phyloP scores from a whole-genome alignment of 805 yeast species.

The Candida wancherniae region DNA sequence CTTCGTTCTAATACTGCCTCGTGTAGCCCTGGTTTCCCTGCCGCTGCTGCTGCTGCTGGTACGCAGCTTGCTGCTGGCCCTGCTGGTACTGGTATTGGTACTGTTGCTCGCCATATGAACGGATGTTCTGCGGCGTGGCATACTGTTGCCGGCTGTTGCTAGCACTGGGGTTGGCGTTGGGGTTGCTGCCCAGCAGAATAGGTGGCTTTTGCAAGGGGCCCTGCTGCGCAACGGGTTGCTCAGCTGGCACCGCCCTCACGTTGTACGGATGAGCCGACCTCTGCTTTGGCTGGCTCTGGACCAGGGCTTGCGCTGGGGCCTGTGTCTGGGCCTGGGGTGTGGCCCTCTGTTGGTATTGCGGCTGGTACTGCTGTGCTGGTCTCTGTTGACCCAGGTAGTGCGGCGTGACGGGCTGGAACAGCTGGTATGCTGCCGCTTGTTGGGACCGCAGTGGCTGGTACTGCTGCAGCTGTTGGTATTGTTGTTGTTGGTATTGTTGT shows the following conservation, averaged over 20 bases:
- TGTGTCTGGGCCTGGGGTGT: constrained; percentile 3
- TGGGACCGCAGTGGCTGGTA: constrained; percentile 1
- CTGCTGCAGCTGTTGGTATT: constrained; percentile 3
- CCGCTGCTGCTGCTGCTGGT: neutral
- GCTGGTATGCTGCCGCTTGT: constrained; percentile 2
- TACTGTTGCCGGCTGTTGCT: neutral
- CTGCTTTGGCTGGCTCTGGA: constrained; percentile 1
- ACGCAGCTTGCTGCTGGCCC: neutral
- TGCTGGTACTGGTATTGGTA: constrained; percentile 7
- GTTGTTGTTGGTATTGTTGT: constrained; percentile 9
- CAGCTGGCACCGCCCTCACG: constrained; percentile 1
- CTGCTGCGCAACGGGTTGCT: neutral
- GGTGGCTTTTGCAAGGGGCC: neutral
- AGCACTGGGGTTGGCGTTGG: neutral
- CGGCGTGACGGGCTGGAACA: constrained; percentile 14
- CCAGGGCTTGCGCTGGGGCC: constrained; percentile 1
- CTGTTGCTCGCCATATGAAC: constrained; percentile 3
- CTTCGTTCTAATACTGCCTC: no score
- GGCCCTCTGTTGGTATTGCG: constrained; percentile 3
- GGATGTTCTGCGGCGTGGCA: constrained; percentile 5
- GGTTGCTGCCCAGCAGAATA: no score
- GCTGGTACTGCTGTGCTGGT: constrained; percentile 5
- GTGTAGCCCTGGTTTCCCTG: neutral
- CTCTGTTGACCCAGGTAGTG: constrained; percentile 10
- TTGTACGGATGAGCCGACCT: constrained; percentile 4